Conservation (phyloP, 495 filamentous ascomycete species). For the Parachaetomium inaequale region DNA sequence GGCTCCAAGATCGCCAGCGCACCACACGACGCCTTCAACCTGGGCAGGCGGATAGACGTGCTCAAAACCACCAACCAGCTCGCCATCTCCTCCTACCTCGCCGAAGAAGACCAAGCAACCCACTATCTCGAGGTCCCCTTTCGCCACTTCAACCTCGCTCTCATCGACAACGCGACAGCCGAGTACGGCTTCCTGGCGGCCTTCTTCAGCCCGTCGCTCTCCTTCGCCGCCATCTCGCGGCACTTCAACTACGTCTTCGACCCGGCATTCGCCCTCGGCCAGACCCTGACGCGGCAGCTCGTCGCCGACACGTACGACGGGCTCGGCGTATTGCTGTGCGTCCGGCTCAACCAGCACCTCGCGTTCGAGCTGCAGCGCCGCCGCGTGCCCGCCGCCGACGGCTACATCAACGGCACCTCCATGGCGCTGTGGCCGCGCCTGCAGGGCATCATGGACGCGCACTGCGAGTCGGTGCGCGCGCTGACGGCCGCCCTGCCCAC, state of each 20-base stretch:
- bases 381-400: conserved; percentile 81
- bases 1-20: conserved; percentile 51
- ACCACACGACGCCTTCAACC: conserved; percentile 79
- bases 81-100: conserved; percentile 75
- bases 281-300: conserved; percentile 69
- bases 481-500: conserved; percentile 50
- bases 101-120: conserved; percentile 78
- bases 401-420: conserved; percentile 87
- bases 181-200: conserved; percentile 91
- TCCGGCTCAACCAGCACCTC: conserved; percentile 89
- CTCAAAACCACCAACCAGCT: conserved; percentile 64
- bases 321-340: conserved; percentile 79
- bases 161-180: conserved; percentile 89
- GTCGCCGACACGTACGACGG: conserved; percentile 74
- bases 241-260: conserved; percentile 80
- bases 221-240: conserved; percentile 54
- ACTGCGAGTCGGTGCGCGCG: conserved; percentile 76
- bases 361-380: conserved; percentile 91
- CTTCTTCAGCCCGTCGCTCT: conserved; percentile 70
- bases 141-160: conserved; percentile 86
- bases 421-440: conserved; percentile 97
- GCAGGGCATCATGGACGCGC: conserved; percentile 88
- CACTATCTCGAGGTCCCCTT: conserved; percentile 90
- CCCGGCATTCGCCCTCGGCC: conserved; percentile 76
- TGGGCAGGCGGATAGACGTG: conserved; percentile 79